Evolutionary conservation across 805 yeast species (phyloP), one percentile per base, ranked within the genome.

Genomic region (Brettanomyces anomalus): DNA sequence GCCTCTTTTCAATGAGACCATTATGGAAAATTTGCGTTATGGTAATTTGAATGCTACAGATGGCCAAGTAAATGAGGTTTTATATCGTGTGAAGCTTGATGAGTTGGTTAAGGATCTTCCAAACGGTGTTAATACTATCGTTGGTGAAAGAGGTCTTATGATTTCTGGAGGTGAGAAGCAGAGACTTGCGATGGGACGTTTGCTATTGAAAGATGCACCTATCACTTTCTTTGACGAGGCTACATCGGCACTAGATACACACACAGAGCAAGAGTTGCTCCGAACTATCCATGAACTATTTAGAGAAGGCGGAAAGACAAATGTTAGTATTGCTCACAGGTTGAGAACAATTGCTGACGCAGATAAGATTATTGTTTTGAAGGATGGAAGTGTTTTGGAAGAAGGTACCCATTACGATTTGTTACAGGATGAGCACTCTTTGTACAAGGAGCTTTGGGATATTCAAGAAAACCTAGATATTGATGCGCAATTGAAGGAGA

Each of bases 131-230:
- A 68, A 82, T 24, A 93, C 97, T 0, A 70, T 85, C 45, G 98
- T 93, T 15, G 98, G 98, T 39, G 98, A 93, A 61, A 70, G 94
- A 57, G 98, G 98, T n/a, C 73, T 93, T 74, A 93, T 93, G 98
- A 89, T 93, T 38, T 87, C 96, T 20, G 98, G 98, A n/a, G 98
- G 98, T 47, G 98, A 93, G 60, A 89, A 93, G 60, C 98, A 93
- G 64, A 69, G 98, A 48, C 68, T 93, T 36, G 97, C 98, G 0
- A 87, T 93, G 50, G 93, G 97, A 1, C 72, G 98, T 49, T 76
- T 93, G n/a, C 62, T 93, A 36, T 65, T 93, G 51, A 93, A 93
- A 61, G 72, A 77, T 49, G 78, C 97, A 0, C 90, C 93, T 21
- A 86, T 93, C 39, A 84, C 94, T 43, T 90, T 93, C 61, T 89